Conservation (phyloP, 2,329 filamentous ascomycete genomes). For the Microdochium paspali region DNA sequence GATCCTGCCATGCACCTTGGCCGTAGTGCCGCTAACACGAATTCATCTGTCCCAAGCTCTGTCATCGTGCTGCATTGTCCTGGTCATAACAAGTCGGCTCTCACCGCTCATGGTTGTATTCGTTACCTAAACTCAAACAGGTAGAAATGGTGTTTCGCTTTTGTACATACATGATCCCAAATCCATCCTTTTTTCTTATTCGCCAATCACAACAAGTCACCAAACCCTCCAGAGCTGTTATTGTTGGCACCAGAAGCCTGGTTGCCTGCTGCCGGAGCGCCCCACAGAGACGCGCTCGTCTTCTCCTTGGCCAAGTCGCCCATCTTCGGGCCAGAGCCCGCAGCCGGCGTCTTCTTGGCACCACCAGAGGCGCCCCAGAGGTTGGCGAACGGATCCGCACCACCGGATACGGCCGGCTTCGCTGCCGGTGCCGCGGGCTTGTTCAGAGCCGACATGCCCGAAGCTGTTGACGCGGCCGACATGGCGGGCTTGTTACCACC, state of each 20-base stretch:
- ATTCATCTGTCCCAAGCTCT: too few species aligned
- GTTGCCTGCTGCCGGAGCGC: conserved; percentile 44
- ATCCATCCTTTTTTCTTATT: neutral
- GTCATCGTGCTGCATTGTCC: too few species aligned
- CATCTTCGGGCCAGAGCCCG: conserved; percentile 64
- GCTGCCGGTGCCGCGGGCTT: conserved; percentile 32
- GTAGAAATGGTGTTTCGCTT: neutral
- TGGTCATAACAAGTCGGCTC: neutral
- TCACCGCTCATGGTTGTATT: neutral
- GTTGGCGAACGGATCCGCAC: conserved; percentile 72
- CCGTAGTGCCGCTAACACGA: too few species aligned
- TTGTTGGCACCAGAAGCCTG: conserved; percentile 1
- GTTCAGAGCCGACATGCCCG: conserved; percentile 34
- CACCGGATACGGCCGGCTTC: conserved; percentile 50
- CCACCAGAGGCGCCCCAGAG: conserved; percentile 72
- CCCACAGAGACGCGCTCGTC: conserved; percentile 91
- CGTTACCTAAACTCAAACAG: neutral
- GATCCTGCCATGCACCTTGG: too few species aligned
- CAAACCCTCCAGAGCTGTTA: conserved; percentile 16
- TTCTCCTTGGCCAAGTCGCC: conserved; percentile 98
- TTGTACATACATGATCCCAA: neutral
- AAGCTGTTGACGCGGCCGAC: conserved; percentile 13
- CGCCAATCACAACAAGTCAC: conserved; percentile 14
- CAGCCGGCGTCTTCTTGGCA: conserved; percentile 62
- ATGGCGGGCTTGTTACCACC: conserved; percentile 7